Percentiles rank a stretch among this genome's conserved stretches.
Conservation (phyloP, 2,329 filamentous ascomycete species). For the Elsinoe perseae region DNA sequence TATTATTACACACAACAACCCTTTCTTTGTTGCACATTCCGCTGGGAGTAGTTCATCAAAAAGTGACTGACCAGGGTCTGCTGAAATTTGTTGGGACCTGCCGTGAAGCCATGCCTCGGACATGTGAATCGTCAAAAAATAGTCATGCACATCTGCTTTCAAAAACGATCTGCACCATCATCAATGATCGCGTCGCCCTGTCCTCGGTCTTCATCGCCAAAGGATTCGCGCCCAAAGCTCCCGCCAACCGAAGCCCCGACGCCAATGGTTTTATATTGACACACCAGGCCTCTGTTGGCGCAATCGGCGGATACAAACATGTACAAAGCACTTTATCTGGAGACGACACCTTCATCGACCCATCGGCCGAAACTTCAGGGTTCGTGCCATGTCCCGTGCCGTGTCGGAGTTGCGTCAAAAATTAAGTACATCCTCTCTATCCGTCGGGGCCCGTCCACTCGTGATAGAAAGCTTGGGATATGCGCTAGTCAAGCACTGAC, state of each 20-base stretch:
- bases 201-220: background rate
- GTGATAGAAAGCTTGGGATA: background rate
- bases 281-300: background rate
- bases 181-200: background rate
- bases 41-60: slow-evolving; percentile 1
- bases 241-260: background rate
- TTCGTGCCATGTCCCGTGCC: slow-evolving; percentile 2
- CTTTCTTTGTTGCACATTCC: slow-evolving; percentile 4
- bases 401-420: background rate
- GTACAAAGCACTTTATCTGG: slow-evolving; percentile 10
- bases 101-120: slow-evolving; percentile 8
- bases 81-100: slow-evolving; percentile 12
- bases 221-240: background rate
- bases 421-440: background rate
- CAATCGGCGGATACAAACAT: slow-evolving; percentile 5
- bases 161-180: slow-evolving; percentile 1
- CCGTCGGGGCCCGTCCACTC: background rate
- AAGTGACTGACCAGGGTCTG: background rate
- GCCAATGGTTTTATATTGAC: slow-evolving; percentile 13
- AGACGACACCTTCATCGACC: background rate
- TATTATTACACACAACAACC: background rate
- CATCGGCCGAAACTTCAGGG: background rate
- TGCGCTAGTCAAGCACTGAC: slow-evolving; percentile 1
- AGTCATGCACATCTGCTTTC: slow-evolving; percentile 1
- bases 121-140: slow-evolving; percentile 4